Evolutionary conservation across 2,329 filamentous ascomycete genomes (phyloP), one percentile per base, ranked within the genome.

Genomic region (Grosmannia huntii): DNA sequence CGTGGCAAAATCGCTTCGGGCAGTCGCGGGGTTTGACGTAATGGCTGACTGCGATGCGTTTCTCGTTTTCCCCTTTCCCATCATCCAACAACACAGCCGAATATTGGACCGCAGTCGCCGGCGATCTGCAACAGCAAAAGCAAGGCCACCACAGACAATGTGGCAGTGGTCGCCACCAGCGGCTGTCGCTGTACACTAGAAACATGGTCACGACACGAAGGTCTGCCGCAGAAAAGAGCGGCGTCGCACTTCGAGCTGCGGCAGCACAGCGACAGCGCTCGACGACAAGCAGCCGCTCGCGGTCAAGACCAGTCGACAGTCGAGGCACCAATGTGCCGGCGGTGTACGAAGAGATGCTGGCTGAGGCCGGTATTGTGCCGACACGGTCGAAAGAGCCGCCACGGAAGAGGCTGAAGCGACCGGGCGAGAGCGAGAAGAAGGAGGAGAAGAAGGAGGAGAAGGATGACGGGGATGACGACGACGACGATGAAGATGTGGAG

Each of bases 321-420:
- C 25, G 2, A 27, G 21, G 16, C 4, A 49, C 23, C 12, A 51
- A 31, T 4, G 9, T 60, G 27, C 62, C 61, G 9, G 55, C 44
- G 3, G 60, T 62, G 4, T 63, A 61, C 23, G 62, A 53, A 11
- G 62, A 63, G 28, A 50, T 66, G 62, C 61, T 66, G 23, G 56
- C 50, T 0, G 64, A 66, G 23, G 63, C 60, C 0, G 64, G 63
- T 2, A 59, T 61, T 6, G 49, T 31, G 5, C 57, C 23, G 14
- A 12, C 11, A 6, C 11, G 1, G 21, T 14, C 50, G 21, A n/a
- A 1, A 12, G 60, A 62, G 36, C 61, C 61, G 1, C 62, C 64
- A 0, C 48, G 57, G n/a, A 66, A 66, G 51, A 54, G 59, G 5
- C 31, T 62, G 12, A 65, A 65, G 53, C 59, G 62, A 33, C 64